Percentiles rank a stretch among this genome's conserved stretches.
Evolutionary conservation across 768 basidiomycete species (phyloP).

Genomic region (Pisolithus sp.): DNA sequence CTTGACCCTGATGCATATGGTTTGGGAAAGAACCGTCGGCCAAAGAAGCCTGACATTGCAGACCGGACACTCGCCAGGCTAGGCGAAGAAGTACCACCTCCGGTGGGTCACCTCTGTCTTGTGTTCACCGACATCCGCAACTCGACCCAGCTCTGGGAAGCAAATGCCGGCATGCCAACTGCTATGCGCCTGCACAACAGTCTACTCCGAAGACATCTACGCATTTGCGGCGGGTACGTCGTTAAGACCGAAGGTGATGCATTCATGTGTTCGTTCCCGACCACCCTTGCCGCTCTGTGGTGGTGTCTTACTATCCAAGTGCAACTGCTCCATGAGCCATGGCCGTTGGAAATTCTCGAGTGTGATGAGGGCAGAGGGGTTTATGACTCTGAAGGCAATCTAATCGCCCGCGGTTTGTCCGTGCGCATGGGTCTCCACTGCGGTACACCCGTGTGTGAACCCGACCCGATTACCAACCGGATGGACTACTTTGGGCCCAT

Average conservation of each 20-base stretch:
- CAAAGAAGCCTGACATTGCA: slow-evolving; percentile 43
- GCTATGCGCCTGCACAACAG: slow-evolving; percentile 89
- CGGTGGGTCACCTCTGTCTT: slow-evolving; percentile 80
- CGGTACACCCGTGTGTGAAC: slow-evolving; percentile 82
- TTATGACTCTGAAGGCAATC: slow-evolving; percentile 52
- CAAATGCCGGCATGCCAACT: slow-evolving; percentile 89
- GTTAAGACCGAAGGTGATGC: slow-evolving; percentile 99
- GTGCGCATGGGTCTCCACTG: slow-evolving; percentile 98
- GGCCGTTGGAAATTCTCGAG: slow-evolving; percentile 93
- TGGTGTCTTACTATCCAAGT: slow-evolving; percentile 87
- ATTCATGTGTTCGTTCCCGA: slow-evolving; percentile 98
- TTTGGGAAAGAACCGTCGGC: slow-evolving; percentile 24
- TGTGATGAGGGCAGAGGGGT: slow-evolving; percentile 86
- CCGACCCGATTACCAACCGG: slow-evolving; percentile 83
- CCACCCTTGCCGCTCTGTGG: slow-evolving; percentile 76
- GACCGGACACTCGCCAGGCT: slow-evolving; percentile 60
- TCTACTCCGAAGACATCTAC: slow-evolving; percentile 76
- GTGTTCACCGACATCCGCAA: slow-evolving; percentile 98
- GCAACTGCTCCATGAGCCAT: slow-evolving; percentile 71
- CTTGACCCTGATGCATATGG: slow-evolving; percentile 33
- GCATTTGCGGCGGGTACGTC: slow-evolving; percentile 93
- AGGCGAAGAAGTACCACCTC: slow-evolving; percentile 75
- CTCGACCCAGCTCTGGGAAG: slow-evolving; percentile 95
- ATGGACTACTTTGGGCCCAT: slow-evolving; percentile 99
- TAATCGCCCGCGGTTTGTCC: slow-evolving; percentile 83